phyloP scores from a whole-genome alignment of 1,139 yeast genomes.

The Protomyces arabidopsidicola region DNA sequence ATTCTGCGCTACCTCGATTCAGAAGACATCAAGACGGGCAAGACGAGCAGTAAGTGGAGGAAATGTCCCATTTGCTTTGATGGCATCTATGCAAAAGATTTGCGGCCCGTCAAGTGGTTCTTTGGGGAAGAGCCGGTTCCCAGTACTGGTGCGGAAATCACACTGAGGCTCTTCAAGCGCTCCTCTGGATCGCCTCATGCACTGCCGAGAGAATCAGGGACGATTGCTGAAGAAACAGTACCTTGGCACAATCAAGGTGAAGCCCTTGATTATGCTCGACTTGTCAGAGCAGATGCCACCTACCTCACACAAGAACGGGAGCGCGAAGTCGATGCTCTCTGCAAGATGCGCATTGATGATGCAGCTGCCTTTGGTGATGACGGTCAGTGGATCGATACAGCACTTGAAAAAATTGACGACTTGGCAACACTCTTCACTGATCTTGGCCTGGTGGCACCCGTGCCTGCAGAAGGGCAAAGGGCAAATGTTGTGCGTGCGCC shows the following conservation, averaged over 20 bases:
- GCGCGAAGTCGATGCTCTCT: conserved; percentile 52
- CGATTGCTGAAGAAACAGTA: conserved; percentile 31
- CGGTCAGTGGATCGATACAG: conserved; percentile 54
- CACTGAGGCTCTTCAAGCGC: conserved; percentile 67
- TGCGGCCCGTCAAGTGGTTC: conserved; percentile 63
- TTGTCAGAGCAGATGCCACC: conserved; percentile 58
- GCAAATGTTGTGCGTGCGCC: neutral
- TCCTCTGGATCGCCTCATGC: conserved; percentile 59
- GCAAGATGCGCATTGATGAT: conserved; percentile 53
- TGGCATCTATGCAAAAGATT: conserved; percentile 53
- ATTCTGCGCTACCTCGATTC: conserved; percentile 60
- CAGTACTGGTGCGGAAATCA: conserved; percentile 54
- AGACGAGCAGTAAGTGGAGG: conserved; percentile 44
- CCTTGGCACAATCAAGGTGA: conserved; percentile 40
- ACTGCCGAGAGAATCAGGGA: conserved; percentile 49
- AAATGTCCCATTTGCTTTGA: conserved; percentile 86
- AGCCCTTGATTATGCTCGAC: conserved; percentile 50
- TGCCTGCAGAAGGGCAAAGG: neutral
- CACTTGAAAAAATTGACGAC: conserved; percentile 41
- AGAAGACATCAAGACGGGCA: conserved; percentile 32
- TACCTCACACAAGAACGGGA: conserved; percentile 54
- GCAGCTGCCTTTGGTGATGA: conserved; percentile 54
- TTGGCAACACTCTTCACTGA: conserved; percentile 25
- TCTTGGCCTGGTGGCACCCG: conserved; percentile 28
- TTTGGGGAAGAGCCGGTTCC: conserved; percentile 63